Conservation (phyloP, 805 yeast genomes). For the Brettanomyces nanus region DNA sequence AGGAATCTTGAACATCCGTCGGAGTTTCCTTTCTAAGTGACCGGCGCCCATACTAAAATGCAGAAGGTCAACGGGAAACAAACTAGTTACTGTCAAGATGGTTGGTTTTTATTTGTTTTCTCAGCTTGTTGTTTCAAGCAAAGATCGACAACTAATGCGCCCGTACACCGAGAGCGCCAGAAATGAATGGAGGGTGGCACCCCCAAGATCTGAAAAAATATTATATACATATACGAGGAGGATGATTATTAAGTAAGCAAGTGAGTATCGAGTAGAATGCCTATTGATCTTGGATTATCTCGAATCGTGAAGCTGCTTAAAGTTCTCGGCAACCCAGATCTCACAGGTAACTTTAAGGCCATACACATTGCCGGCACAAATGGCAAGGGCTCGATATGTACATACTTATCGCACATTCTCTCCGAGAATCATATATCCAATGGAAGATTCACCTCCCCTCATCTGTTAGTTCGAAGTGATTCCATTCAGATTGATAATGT, state of each 20-base stretch:
- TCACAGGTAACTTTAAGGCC: constrained; percentile 38
- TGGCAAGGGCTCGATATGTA: constrained; percentile 91
- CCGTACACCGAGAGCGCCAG: too few relatives aligned
- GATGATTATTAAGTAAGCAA: too few relatives aligned
- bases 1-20: constrained; percentile 51
- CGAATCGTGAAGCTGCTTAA: constrained; percentile 39
- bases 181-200: background rate
- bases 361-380: constrained; percentile 96
- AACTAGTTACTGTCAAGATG: too few relatives aligned
- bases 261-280: too few relatives aligned
- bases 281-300: too few relatives aligned
- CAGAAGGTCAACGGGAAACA: too few relatives aligned
- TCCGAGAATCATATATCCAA: constrained; percentile 38
- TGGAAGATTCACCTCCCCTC: constrained; percentile 90
- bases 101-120: too few relatives aligned
- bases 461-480: constrained; percentile 65
- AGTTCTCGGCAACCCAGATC: constrained; percentile 63
- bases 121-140: too few relatives aligned
- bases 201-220: background rate
- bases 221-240: too few relatives aligned
- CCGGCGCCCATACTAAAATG: constrained; percentile 16
- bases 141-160: too few relatives aligned
- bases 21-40: constrained; percentile 40
- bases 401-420: constrained; percentile 65
- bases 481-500: constrained; percentile 59